Base-by-base conservation (phyloP, 306 rosid genomes). In the Myrica gale region DNA sequence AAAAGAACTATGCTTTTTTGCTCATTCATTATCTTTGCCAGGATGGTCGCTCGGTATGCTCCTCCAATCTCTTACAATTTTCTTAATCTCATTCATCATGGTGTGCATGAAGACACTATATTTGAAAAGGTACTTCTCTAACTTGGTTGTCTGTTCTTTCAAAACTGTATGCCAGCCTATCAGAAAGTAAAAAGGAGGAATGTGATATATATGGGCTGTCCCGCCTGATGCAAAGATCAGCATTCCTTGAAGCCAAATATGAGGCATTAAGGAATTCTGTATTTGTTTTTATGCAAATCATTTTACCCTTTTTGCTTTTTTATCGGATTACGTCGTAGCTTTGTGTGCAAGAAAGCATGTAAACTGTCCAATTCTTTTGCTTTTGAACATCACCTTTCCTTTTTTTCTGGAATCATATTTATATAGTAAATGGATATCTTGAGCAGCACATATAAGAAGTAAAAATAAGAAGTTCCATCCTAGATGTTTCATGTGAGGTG, bases 41-140 rank as follows among this genome's bases (percentile, higher is more conserved):
- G 99, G 61, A 92, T 95, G 99, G 88, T 95, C 42, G 99, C 99
- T 84, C 92, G 97, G 75, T 95, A 95, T 87, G 99, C 99, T 80
- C 99, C 99, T 82, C 91, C 99, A 5, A 83, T 95, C 80, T 95
- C 99, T 0, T 95, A 89, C 91, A 95, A 95, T 85, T 95, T 88
- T 88, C 97, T 95, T 76, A 95, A 95, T 82, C 96, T 92, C 78
- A 92, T 95, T 76, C 90, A 90, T 74, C 89, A 92, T 66, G 91
- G 72, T 62, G 71, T 80, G 75, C 55, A 81, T 8, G 84, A 65
- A 71, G 54, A 73, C 81, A 95, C 99, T 72, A 82, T 92, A 80
- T 92, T 95, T 85, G 99, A 95, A 82, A 76, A 83, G 97, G 99
- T 92, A 80, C 48, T 54, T 81, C 44, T 75, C n/a, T 63, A 53